phyloP scores from a whole-genome alignment of 129 eudicot species.

The Lactuca sativa region DNA sequence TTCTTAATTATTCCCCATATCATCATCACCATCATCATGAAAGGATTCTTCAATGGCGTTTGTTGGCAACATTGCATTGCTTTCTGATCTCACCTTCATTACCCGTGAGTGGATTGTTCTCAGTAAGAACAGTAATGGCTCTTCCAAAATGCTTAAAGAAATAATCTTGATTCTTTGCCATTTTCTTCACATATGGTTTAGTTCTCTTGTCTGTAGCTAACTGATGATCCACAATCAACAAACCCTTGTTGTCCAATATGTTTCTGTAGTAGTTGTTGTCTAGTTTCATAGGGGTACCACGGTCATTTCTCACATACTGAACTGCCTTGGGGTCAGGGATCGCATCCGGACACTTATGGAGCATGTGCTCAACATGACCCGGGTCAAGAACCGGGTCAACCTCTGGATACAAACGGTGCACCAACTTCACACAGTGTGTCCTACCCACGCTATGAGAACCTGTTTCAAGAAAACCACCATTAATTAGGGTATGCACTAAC shows the following conservation, averaged over 20 bases:
- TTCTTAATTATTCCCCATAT: conserved; percentile 31
- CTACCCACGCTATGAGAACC: conserved; percentile 98
- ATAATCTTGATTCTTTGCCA: conserved; percentile 93
- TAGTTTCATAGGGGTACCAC: conserved; percentile 93
- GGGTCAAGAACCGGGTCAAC: conserved; percentile 87
- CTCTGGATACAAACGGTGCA: conserved; percentile 93
- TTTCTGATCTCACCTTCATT: conserved; percentile 83
- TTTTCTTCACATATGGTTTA: conserved; percentile 85
- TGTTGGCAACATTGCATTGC: conserved; percentile 93
- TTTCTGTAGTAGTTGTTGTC: conserved; percentile 96
- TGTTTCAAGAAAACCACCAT: conserved; percentile 17
- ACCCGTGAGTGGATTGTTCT: conserved; percentile 97
- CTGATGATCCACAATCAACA: conserved; percentile 89
- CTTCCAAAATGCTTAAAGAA: conserved; percentile 80
- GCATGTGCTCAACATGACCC: conserved; percentile 95
- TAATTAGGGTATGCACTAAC: not conserved
- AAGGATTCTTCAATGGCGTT: conserved; percentile 45
- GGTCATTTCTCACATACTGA: conserved; percentile 95
- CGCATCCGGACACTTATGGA: conserved; percentile 89
- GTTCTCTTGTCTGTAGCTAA: conserved; percentile 87
- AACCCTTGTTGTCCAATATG: conserved; percentile 94
- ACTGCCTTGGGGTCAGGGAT: conserved; percentile 99
- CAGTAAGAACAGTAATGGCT: conserved; percentile 80
- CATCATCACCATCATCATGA: conserved; percentile 1
- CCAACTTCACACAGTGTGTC: conserved; percentile 94